A percentile compares a stretch with the other conserved stretches of the same genome.
These are phyloP conservation scores for Hypoxylon sp. DNA, from an alignment of 2,329 filamentous ascomycete genomes.

Conservation along the genomic window DNA sequence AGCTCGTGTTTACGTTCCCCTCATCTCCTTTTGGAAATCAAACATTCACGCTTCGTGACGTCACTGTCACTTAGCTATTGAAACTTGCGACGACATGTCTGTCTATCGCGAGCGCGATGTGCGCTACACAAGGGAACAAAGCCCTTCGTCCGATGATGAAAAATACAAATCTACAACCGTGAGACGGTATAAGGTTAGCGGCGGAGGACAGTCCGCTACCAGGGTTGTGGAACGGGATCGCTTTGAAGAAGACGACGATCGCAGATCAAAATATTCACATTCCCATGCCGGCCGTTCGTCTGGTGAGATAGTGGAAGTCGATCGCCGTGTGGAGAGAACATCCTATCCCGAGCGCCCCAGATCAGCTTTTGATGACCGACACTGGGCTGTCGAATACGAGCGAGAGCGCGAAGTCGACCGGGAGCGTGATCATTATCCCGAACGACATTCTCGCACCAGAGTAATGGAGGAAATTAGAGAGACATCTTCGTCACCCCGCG, in stretches of 20 bases:
- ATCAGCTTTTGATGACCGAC: conserved; percentile 63
- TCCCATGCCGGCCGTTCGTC: conserved; percentile 46
- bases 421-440: conserved; percentile 45
- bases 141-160: conserved; percentile 50
- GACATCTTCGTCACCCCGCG: conserved; percentile 52
- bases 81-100: conserved; percentile 44
- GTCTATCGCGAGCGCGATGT: conserved; percentile 53
- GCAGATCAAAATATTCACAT: conserved; percentile 49
- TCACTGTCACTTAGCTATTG: conserved; percentile 40
- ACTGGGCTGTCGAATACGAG: conserved; percentile 51
- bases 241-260: conserved; percentile 50
- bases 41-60: conserved; percentile 39
- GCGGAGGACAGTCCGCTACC: conserved; percentile 44
- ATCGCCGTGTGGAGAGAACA: conserved; percentile 58
- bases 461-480: conserved; percentile 62
- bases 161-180: conserved; percentile 52
- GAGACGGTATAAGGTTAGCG: conserved; percentile 54
- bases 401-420: conserved; percentile 52
- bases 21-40: conserved; percentile 15
- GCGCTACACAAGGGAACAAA: conserved; percentile 52
- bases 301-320: conserved; percentile 48
- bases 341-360: conserved; percentile 66
- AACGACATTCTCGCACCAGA: conserved; percentile 50
- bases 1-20: background rate
- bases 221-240: conserved; percentile 48